These are phyloP conservation scores for Mortierella sp. DNA, from an alignment of 371 early-diverging fungal species.

Conservation along the genomic window DNA sequence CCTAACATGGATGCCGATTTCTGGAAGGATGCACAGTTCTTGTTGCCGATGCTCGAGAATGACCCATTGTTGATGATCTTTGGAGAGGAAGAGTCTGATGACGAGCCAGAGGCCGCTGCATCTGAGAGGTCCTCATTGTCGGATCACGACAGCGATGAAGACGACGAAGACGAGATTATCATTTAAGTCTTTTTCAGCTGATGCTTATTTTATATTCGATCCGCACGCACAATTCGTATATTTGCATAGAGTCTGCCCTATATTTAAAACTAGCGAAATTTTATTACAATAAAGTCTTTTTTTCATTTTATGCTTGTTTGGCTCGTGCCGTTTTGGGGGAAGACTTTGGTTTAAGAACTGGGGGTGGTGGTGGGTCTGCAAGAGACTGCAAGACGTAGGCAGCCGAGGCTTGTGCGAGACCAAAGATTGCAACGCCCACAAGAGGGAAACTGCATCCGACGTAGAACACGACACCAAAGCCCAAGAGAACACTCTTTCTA, in stretches of 20 bases:
- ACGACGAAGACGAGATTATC: slow-evolving; percentile 36
- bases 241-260: background rate
- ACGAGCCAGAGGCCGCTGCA: slow-evolving; percentile 29
- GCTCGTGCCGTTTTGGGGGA: slow-evolving; percentile 13
- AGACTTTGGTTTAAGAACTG: slow-evolving; percentile 31
- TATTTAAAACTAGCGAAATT: background rate
- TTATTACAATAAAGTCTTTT: background rate
- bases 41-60: slow-evolving; percentile 88
- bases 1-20: slow-evolving; percentile 66
- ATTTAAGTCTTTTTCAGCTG: background rate
- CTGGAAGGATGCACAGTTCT: slow-evolving; percentile 84
- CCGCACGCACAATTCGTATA: background rate
- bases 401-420: slow-evolving; percentile 69
- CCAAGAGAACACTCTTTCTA: slow-evolving; percentile 72
- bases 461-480: slow-evolving; percentile 74
- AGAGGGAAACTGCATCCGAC: slow-evolving; percentile 64
- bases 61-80: slow-evolving; percentile 90
- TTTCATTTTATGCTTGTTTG: slow-evolving; percentile 19
- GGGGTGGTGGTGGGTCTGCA: slow-evolving; percentile 65
- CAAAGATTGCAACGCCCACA: slow-evolving; percentile 68
- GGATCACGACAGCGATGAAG: slow-evolving; percentile 36
- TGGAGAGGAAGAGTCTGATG: slow-evolving; percentile 73
- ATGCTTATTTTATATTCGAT: background rate
- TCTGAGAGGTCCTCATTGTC: slow-evolving; percentile 30
- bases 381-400: slow-evolving; percentile 70